Conservation (phyloP, 2,329 filamentous ascomycete genomes). For the Bipolaris victoriae region DNA sequence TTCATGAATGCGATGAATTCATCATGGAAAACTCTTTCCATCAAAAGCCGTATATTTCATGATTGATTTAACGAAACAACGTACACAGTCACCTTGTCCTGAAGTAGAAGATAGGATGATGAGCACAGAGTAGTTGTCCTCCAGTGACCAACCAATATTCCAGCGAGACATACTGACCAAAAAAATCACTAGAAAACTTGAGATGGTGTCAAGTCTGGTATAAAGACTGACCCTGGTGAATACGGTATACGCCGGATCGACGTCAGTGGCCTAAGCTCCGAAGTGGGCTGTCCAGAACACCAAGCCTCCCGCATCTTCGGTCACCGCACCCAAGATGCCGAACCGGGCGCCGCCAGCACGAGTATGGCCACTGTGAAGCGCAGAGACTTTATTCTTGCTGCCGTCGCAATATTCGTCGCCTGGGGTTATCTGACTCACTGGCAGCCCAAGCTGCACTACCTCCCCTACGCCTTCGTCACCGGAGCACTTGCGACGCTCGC, state of each 20-base stretch:
- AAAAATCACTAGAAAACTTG: too few relatives aligned
- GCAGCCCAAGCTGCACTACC: constrained; percentile 81
- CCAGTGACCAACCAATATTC: too few relatives aligned
- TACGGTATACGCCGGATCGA: constrained; percentile 18
- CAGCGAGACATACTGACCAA: too few relatives aligned
- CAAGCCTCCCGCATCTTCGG: constrained; percentile 24
- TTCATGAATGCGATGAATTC: too few relatives aligned
- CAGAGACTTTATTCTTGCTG: constrained; percentile 70
- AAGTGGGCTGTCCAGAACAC: constrained; percentile 23
- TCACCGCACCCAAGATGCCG: constrained; percentile 43
- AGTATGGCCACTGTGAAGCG: constrained; percentile 77
- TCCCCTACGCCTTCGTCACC: constrained; percentile 80
- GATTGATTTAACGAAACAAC: too few relatives aligned
- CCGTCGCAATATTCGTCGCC: constrained; percentile 75
- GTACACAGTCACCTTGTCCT: too few relatives aligned
- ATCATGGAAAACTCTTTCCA: too few relatives aligned
- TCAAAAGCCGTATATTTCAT: too few relatives aligned
- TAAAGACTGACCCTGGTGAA: constrained; percentile 2
- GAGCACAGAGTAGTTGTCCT: too few relatives aligned
- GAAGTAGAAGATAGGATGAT: too few relatives aligned
- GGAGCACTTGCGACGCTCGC: constrained; percentile 66
- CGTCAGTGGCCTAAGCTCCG: constrained; percentile 29
- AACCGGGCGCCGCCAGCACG: constrained; percentile 47
- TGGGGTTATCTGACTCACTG: constrained; percentile 88
- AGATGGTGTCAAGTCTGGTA: constrained; percentile 7